Percentiles rank a stretch among this genome's conserved stretches.
phyloP scores from a whole-genome alignment of 129 eudicot species.

The Heracleum sosnowskyi region DNA sequence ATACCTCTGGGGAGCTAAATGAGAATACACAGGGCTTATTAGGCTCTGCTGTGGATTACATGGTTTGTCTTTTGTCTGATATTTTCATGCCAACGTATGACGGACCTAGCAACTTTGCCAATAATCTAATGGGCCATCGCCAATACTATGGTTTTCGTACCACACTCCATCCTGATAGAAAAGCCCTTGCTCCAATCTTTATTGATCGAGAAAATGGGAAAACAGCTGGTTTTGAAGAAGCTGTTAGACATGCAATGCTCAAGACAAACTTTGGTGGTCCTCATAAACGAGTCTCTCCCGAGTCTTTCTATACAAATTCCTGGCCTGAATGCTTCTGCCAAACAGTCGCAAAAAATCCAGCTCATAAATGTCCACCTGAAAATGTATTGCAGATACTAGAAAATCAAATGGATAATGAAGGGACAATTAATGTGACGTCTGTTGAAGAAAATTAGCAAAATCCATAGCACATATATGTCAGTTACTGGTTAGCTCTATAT shows the following conservation, averaged over 20 bases:
- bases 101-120: slow-evolving; percentile 96
- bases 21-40: slow-evolving; percentile 64
- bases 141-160: slow-evolving; percentile 93
- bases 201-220: slow-evolving; percentile 64
- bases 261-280: slow-evolving; percentile 83
- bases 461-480: background rate
- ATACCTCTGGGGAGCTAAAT: slow-evolving; percentile 60
- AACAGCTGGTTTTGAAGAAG: slow-evolving; percentile 62
- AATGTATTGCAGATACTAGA: slow-evolving; percentile 57
- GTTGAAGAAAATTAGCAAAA: slow-evolving; percentile 27
- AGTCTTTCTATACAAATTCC: slow-evolving; percentile 91
- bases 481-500: background rate
- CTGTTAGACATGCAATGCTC: slow-evolving; percentile 68
- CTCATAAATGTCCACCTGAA: slow-evolving; percentile 74
- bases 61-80: slow-evolving; percentile 95
- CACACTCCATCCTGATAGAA: slow-evolving; percentile 74
- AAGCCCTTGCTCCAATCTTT: slow-evolving; percentile 78
- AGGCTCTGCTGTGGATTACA: slow-evolving; percentile 98
- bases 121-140: slow-evolving; percentile 93
- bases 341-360: slow-evolving; percentile 43
- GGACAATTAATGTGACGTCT: slow-evolving; percentile 32
- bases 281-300: slow-evolving; percentile 67
- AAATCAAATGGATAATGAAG: slow-evolving; percentile 36
- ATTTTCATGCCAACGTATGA: slow-evolving; percentile 97
- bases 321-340: slow-evolving; percentile 99